A percentile compares a stretch with the other conserved stretches of the same genome.
These are phyloP conservation scores for Exophiala viscosa DNA, from an alignment of 2,329 filamentous ascomycete species.

Conservation along the genomic window DNA sequence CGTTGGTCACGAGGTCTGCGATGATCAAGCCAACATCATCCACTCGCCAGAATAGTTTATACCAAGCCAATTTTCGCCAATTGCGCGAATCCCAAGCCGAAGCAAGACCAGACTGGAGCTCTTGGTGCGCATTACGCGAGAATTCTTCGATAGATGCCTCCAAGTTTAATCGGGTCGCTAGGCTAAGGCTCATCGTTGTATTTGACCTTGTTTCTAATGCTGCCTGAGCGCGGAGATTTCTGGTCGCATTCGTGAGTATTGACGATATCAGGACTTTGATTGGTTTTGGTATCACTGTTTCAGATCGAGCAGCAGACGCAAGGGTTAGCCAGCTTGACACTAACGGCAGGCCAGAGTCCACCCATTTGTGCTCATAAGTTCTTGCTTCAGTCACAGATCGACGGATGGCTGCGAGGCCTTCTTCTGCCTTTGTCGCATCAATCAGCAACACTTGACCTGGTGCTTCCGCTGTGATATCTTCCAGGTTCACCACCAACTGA, in stretches of 20 bases:
- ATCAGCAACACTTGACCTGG: constrained; percentile 46
- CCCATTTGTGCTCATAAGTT: constrained; percentile 72
- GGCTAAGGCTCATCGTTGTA: constrained; percentile 38
- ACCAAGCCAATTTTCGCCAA: constrained; percentile 84
- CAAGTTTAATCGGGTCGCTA: constrained; percentile 47
- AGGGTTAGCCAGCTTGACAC: constrained; percentile 62
- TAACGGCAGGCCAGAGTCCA: constrained; percentile 63
- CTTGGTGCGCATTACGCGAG: constrained; percentile 76
- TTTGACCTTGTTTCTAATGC: constrained; percentile 21
- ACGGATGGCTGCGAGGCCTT: constrained; percentile 65
- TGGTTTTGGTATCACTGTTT: constrained; percentile 60
- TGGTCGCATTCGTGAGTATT: constrained; percentile 49
- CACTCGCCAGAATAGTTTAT: constrained; percentile 91
- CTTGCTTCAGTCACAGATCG: constrained; percentile 66
- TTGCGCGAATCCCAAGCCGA: constrained; percentile 68
- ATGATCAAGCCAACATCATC: constrained; percentile 86
- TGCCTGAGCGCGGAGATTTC: constrained; percentile 32
- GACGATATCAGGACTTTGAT: constrained; percentile 65
- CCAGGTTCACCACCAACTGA: constrained; percentile 57
- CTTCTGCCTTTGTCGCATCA: constrained; percentile 59
- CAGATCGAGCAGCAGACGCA: constrained; percentile 23
- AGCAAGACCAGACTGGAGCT: constrained; percentile 76
- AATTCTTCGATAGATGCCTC: constrained; percentile 62
- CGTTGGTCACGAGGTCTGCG: constrained; percentile 69
- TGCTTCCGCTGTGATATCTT: constrained; percentile 39